Conservation (phyloP, 1,139 yeast genomes). For the Arxiozyma slooffiae region DNA sequence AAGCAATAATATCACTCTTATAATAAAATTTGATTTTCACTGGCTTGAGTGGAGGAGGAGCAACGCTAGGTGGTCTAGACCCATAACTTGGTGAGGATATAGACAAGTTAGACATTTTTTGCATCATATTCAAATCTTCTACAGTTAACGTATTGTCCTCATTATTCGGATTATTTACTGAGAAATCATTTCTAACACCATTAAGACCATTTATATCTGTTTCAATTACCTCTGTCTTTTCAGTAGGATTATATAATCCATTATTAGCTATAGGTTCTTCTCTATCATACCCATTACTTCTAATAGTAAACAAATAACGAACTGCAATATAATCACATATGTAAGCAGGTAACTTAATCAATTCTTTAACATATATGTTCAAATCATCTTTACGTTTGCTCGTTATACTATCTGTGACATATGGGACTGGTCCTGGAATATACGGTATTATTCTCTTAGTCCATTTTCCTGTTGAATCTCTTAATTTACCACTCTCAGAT, state of each 20-base stretch:
- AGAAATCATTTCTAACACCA: conserved; percentile 5
- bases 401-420: conserved; percentile 82
- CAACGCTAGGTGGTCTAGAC: conserved; percentile 26
- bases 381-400: conserved; percentile 77
- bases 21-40: conserved; percentile 74
- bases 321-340: conserved; percentile 67
- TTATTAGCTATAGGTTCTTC: conserved; percentile 23
- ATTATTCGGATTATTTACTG: conserved; percentile 7
- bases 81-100: conserved; percentile 18
- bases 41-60: conserved; percentile 23
- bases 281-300: conserved; percentile 36
- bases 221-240: conserved; percentile 4
- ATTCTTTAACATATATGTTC: conserved; percentile 69
- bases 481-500: conserved; percentile 73
- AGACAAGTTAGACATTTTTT: conserved; percentile 24
- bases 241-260: background rate
- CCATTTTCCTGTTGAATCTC: conserved; percentile 40
- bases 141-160: conserved; percentile 28
- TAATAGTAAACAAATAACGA: conserved; percentile 56
- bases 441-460: conserved; percentile 75
- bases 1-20: conserved; percentile 84
- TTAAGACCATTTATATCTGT: conserved; percentile 24
- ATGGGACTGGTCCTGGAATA: conserved; percentile 92
- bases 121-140: conserved; percentile 23
- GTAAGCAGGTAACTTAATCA: conserved; percentile 66